phyloP scores from a whole-genome alignment of 306 rosid species.

The Gleditsia sinensis region DNA sequence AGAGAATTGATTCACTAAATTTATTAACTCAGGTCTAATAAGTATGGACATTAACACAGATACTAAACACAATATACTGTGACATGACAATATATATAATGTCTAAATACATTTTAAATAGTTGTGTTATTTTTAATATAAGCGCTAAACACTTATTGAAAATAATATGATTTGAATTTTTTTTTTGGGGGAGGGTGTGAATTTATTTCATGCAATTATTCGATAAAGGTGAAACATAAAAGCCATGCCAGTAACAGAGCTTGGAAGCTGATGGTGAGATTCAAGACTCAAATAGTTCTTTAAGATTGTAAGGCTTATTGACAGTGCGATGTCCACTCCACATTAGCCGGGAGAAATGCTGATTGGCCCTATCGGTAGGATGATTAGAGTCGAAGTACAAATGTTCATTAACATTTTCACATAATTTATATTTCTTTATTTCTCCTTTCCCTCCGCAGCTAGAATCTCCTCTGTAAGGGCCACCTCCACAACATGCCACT shows the following conservation, averaged over 20 bases:
- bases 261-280: neutral
- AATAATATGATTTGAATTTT: too few relatives aligned
- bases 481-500: slow-evolving; percentile 55
- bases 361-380: slow-evolving; percentile 41
- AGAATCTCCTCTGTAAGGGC: slow-evolving; percentile 44
- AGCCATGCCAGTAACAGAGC: neutral
- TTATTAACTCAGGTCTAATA: too few relatives aligned
- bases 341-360: slow-evolving; percentile 32
- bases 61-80: too few relatives aligned
- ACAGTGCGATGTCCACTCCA: slow-evolving; percentile 42
- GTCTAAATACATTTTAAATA: too few relatives aligned
- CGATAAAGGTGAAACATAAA: neutral
- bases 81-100: too few relatives aligned
- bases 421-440: slow-evolving; percentile 34
- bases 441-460: slow-evolving; percentile 59
- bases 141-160: too few relatives aligned
- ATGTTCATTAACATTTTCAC: slow-evolving; percentile 37
- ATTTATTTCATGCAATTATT: neutral
- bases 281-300: slow-evolving; percentile 34
- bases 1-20: too few relatives aligned
- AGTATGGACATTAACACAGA: too few relatives aligned
- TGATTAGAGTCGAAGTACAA: slow-evolving; percentile 55
- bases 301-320: slow-evolving; percentile 43
- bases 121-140: too few relatives aligned
- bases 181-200: too few relatives aligned